Evolutionary conservation across 2,329 filamentous ascomycete species (phyloP).

Genomic region (Botrytis squamosa): DNA sequence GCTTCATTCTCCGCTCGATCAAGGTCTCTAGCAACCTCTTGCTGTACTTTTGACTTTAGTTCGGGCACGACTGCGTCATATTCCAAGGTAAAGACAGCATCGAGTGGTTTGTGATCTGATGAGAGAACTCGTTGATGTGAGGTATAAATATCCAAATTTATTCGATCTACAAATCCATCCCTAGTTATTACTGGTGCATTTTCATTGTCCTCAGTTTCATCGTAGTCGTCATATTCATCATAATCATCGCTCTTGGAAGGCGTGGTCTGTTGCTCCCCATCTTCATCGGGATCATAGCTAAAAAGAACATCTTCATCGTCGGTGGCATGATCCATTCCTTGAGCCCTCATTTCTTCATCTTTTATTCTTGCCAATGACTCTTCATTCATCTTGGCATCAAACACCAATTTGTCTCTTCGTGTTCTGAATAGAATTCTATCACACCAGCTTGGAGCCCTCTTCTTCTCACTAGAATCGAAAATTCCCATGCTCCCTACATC

Average conservation of each 20-base stretch:
- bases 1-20: constrained; percentile 92
- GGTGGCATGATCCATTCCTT: constrained; percentile 69
- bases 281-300: constrained; percentile 83
- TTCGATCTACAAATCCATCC: constrained; percentile 55
- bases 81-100: constrained; percentile 76
- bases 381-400: constrained; percentile 63
- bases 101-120: constrained; percentile 92
- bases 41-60: constrained; percentile 77
- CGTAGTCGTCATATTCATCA: constrained; percentile 53
- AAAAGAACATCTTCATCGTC: constrained; percentile 84
- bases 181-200: constrained; percentile 53
- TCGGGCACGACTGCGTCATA: constrained; percentile 86
- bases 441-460: constrained; percentile 91
- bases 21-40: constrained; percentile 82
- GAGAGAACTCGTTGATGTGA: constrained; percentile 88
- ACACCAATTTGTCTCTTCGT: constrained; percentile 63
- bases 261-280: constrained; percentile 54
- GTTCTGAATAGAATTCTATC: constrained; percentile 89
- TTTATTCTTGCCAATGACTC: constrained; percentile 65
- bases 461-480: constrained; percentile 95
- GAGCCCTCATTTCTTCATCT: constrained; percentile 82
- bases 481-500: constrained; percentile 89
- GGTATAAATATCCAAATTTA: constrained; percentile 66
- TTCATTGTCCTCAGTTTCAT: constrained; percentile 43
- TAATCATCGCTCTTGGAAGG: constrained; percentile 40